These are phyloP conservation scores for Lipomyces orientalis DNA, from an alignment of 805 yeast species.

Conservation along the genomic window DNA sequence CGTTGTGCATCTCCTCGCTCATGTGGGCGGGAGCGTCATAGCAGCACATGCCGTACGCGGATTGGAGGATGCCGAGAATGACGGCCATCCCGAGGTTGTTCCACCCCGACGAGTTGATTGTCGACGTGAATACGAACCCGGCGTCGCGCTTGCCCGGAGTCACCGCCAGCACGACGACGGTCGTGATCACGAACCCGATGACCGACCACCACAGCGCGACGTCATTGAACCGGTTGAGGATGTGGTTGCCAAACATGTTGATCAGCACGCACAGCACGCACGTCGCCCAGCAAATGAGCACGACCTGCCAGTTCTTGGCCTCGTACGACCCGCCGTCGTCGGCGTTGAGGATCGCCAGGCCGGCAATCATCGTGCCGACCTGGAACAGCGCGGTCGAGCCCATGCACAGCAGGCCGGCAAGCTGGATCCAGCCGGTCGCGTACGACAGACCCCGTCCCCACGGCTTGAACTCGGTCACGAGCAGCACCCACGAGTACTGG, in stretches of 20 bases:
- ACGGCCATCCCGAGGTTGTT: slow-evolving; percentile 31
- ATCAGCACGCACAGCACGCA: slow-evolving; percentile 23
- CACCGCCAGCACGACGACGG: slow-evolving; percentile 33
- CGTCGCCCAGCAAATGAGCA: slow-evolving; percentile 35
- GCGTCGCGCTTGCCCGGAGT: slow-evolving; percentile 31
- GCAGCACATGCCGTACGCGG: slow-evolving; percentile 63
- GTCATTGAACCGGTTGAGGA: slow-evolving; percentile 36
- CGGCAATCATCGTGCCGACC: slow-evolving; percentile 37
- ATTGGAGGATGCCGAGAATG: slow-evolving; percentile 32
- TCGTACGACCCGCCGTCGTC: slow-evolving; percentile 31
- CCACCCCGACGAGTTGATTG: slow-evolving; percentile 31
- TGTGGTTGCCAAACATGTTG: slow-evolving; percentile 38
- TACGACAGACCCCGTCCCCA: slow-evolving; percentile 36
- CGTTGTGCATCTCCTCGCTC: slow-evolving; percentile 73
- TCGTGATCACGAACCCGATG: slow-evolving; percentile 30
- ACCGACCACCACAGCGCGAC: slow-evolving; percentile 40
- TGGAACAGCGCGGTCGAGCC: slow-evolving; percentile 42
- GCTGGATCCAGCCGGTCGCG: slow-evolving; percentile 39
- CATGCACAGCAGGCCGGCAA: slow-evolving; percentile 41
- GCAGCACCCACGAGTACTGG: slow-evolving; percentile 65
- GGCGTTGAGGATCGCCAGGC: slow-evolving; percentile 34
- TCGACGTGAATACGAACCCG: slow-evolving; percentile 27
- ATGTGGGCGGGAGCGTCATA: slow-evolving; percentile 77
- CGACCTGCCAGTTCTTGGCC: slow-evolving; percentile 33
- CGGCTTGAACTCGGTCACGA: slow-evolving; percentile 28